Percentiles rank a stretch among this genome's conserved stretches.
Conservation (phyloP, 495 filamentous ascomycete genomes). For the Thermothielavioides terrestris region DNA sequence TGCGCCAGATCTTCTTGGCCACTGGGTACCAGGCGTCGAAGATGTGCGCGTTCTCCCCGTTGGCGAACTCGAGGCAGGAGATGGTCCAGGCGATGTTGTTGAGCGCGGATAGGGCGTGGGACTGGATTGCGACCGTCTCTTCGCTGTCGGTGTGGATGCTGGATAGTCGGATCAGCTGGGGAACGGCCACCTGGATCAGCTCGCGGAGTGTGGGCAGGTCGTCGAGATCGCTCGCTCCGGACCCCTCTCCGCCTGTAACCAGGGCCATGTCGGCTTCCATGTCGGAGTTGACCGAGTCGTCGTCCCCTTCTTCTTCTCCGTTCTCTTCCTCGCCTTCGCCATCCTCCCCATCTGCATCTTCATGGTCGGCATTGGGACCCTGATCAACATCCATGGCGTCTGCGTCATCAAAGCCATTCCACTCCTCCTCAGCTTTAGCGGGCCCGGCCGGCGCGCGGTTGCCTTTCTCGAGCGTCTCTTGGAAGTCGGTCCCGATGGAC, state of each 20-base stretch:
- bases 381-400: conserved; percentile 25
- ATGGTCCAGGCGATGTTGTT: conserved; percentile 57
- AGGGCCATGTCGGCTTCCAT: conserved; percentile 51
- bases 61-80: conserved; percentile 39
- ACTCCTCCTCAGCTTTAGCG: conserved; percentile 16
- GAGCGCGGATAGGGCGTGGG: conserved; percentile 42
- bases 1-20: conserved; percentile 45
- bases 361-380: conserved; percentile 27
- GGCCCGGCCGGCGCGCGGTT: conserved; percentile 16
- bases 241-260: conserved; percentile 42
- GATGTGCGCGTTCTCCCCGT: conserved; percentile 33
- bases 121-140: conserved; percentile 30
- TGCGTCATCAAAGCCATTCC: conserved; percentile 26
- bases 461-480: conserved; percentile 35
- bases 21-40: conserved; percentile 39
- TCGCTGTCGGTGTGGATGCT: conserved; percentile 14
- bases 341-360: conserved; percentile 20
- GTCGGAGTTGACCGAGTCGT: conserved; percentile 38
- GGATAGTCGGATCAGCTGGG: conserved; percentile 39
- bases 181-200: conserved; percentile 42
- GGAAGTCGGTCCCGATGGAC: conserved; percentile 49
- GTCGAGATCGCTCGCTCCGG: conserved; percentile 28
- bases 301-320: conserved; percentile 29
- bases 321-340: conserved; percentile 28
- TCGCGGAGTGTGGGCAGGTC: conserved; percentile 39